Base-by-base conservation (phyloP, 345 rosid genomes). In the thale cress (Arabidopsis thaliana) region DNA sequence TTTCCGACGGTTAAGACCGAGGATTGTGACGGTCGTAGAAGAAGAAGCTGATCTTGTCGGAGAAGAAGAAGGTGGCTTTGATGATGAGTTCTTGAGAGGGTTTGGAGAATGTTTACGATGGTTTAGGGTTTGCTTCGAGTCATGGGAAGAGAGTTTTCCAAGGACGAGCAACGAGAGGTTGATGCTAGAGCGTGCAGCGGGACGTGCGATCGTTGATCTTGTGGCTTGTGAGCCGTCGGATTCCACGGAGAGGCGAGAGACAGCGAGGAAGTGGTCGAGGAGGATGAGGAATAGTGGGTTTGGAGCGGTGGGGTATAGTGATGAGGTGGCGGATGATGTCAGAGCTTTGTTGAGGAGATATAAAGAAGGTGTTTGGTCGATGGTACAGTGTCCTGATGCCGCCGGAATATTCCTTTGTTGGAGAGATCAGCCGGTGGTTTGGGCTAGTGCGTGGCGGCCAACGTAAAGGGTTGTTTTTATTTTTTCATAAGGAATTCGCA, bases 401-500 rank as follows among this genome's bases (percentile, higher is more conserved):
- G 90, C 84, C 75, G 99, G 99, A 76, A 90, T 91, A 76, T 95
- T 90, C 90, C 83, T 95, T 72, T 81, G 91, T 44, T 95, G 97
- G 96, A 90, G 91, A 84, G 97, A 95, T 24, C 95, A 90, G 81
- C 93, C 88, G 81, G 96, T 95, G 70, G 93, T 91, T 44, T 95
- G 99, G 99, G 90, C 93, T 30, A 87, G 97, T 82, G 91, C 99
- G 64, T 95, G 99, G 97, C 78, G 90, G 79, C 92, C 97, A 16
- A 79, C 82, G 82, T 63, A 32, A 67, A 65, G 56, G 10, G 4
- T 41, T 65, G 55, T 4, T 59, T 65, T 51, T 55, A 16, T 16
- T 34, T 24, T 45, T 34, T 45, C 1, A 20, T 8, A 41, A 53
- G 6, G 25, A 24, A 8, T 42, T 75, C 53, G 62, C 66, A 57